These are phyloP conservation scores for Lentinula detonsa DNA, from an alignment of 768 basidiomycete genomes.

Conservation along the genomic window DNA sequence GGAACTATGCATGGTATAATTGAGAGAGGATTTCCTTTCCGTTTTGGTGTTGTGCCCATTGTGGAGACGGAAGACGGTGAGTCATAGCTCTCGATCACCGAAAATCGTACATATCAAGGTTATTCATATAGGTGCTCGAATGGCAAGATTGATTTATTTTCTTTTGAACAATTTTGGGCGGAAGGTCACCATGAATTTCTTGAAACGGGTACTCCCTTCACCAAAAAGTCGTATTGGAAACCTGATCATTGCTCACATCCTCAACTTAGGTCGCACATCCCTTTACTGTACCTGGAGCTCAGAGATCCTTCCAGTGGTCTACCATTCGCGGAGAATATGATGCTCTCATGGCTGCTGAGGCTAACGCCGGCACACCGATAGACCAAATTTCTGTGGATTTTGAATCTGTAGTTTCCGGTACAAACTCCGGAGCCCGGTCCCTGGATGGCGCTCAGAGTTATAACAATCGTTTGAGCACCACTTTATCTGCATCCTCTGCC, in stretches of 20 bases:
- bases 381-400: conserved; percentile 22
- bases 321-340: conserved; percentile 32
- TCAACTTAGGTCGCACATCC: background rate
- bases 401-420: conserved; percentile 29
- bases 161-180: conserved; percentile 58
- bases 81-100: background rate
- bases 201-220: conserved; percentile 40
- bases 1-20: conserved; percentile 67
- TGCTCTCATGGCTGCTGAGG: conserved; percentile 15
- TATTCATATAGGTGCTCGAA: conserved; percentile 44
- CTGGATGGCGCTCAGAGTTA: conserved; percentile 49
- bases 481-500: conserved; percentile 23
- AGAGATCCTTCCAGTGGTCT: conserved; percentile 35
- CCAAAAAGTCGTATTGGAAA: background rate
- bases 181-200: conserved; percentile 54
- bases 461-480: conserved; percentile 50
- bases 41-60: conserved; percentile 83
- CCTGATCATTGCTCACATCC: background rate
- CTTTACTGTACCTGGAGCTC: background rate
- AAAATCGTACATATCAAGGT: background rate
- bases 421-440: conserved; percentile 22
- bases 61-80: conserved; percentile 44
- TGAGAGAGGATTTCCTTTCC: conserved; percentile 63
- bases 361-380: conserved; percentile 3
- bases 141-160: conserved; percentile 72